Conservation (phyloP, 2,329 filamentous ascomycete species). For the Cordyceps militaris region DNA sequence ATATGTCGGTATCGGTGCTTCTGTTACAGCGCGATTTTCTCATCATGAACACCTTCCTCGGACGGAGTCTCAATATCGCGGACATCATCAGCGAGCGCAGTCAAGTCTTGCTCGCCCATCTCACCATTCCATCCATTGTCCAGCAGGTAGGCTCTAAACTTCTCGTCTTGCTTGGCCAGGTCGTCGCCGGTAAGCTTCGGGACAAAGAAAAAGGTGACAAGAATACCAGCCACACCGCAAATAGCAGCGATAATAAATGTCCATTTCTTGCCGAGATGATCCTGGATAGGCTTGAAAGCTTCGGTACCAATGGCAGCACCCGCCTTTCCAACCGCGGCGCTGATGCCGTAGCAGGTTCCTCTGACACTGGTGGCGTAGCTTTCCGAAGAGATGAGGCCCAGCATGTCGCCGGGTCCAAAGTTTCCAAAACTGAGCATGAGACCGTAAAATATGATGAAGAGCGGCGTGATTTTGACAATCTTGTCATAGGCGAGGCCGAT, state of each 20-base stretch:
- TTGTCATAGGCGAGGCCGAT: conserved; percentile 42
- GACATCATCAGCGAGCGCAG: conserved; percentile 1
- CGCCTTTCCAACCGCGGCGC: conserved; percentile 43
- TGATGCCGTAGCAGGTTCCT: conserved; percentile 44
- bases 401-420: conserved; percentile 43
- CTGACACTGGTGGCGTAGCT: conserved; percentile 45
- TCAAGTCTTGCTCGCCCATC: conserved; percentile 28
- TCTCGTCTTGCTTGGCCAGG: conserved; percentile 34
- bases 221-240: conserved; percentile 38
- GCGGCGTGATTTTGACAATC: conserved; percentile 40
- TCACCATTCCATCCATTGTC: conserved; percentile 39
- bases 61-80: not conserved
- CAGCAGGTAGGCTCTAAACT: conserved; percentile 37
- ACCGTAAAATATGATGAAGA: conserved; percentile 46
- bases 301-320: conserved; percentile 45
- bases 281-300: conserved; percentile 41
- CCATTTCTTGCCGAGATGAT: conserved; percentile 39
- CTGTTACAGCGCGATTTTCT: not conserved
- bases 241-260: conserved; percentile 47
- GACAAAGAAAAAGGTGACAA: conserved; percentile 42
- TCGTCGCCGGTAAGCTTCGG: conserved; percentile 39
- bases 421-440: conserved; percentile 43
- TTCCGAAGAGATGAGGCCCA: conserved; percentile 44
- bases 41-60: not conserved
- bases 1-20: too few relatives aligned